Evolutionary conservation across 2,329 filamentous ascomycete genomes (phyloP).

Genomic region (Colletotrichum shisoi): DNA sequence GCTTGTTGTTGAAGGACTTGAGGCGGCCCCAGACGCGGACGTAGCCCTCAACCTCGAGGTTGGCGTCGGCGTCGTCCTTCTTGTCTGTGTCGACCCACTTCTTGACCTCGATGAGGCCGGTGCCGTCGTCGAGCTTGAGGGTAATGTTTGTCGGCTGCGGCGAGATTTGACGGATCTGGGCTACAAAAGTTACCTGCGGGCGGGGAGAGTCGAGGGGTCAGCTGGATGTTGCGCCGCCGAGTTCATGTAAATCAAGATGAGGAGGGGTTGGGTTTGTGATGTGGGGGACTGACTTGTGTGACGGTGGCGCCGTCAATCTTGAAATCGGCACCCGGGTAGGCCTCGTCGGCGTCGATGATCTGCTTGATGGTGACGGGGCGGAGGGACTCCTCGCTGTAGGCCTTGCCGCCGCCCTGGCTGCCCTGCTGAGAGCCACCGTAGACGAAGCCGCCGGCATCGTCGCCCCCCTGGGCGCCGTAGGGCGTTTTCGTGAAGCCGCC

Average conservation of each 20-base stretch:
- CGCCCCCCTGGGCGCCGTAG: slow-evolving; percentile 65
- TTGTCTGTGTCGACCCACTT: slow-evolving; percentile 78
- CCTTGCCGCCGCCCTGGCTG: slow-evolving; percentile 60
- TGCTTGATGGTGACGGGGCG: slow-evolving; percentile 97
- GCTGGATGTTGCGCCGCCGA: not conserved
- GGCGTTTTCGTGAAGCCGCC: slow-evolving; percentile 50
- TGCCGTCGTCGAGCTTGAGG: slow-evolving; percentile 94
- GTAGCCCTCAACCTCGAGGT: slow-evolving; percentile 76
- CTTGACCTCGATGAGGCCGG: slow-evolving; percentile 89
- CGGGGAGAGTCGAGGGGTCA: not conserved
- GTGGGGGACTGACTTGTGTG: slow-evolving; percentile 64
- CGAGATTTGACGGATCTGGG: slow-evolving; percentile 86
- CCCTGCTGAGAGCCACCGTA: slow-evolving; percentile 67
- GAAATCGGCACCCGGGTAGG: slow-evolving; percentile 77
- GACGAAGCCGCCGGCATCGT: slow-evolving; percentile 70
- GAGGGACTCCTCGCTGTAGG: slow-evolving; percentile 82
- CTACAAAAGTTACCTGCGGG: slow-evolving; percentile 72
- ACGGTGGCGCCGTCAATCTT: slow-evolving; percentile 80
- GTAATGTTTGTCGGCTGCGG: slow-evolving; percentile 90
- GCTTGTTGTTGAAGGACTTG: slow-evolving; percentile 83
- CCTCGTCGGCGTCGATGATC: slow-evolving; percentile 80
- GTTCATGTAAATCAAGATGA: not conserved
- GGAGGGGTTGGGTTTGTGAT: not conserved
- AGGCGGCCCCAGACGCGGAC: slow-evolving; percentile 86
- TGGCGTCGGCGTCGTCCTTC: slow-evolving; percentile 57